These are phyloP conservation scores for Mimosa bimucronata DNA, from an alignment of 306 rosid genomes.

Conservation along the genomic window DNA sequence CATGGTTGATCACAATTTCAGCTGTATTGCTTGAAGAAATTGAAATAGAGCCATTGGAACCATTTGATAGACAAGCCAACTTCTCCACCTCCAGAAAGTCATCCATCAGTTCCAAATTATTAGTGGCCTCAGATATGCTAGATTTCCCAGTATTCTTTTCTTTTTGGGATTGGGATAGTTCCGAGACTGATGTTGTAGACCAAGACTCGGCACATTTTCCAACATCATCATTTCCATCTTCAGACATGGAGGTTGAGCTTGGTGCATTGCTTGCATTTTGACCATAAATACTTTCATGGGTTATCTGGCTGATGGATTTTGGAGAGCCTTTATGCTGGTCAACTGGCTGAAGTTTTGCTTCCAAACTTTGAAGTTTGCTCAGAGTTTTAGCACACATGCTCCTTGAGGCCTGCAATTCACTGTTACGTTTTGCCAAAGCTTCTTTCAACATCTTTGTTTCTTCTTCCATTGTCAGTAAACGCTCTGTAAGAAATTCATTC, in stretches of 20 bases:
- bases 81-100: slow-evolving; percentile 99
- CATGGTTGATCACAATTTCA: slow-evolving; percentile 50
- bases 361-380: slow-evolving; percentile 79
- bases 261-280: slow-evolving; percentile 81
- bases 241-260: slow-evolving; percentile 83
- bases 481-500: slow-evolving; percentile 91
- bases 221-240: slow-evolving; percentile 87
- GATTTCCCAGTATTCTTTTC: slow-evolving; percentile 62
- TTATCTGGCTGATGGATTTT: slow-evolving; percentile 63
- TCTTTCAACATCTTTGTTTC: slow-evolving; percentile 98
- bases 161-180: slow-evolving; percentile 61
- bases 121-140: slow-evolving; percentile 64
- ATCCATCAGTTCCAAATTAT: slow-evolving; percentile 89
- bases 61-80: slow-evolving; percentile 76
- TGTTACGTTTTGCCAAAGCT: slow-evolving; percentile 95
- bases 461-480: slow-evolving; percentile 82
- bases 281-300: slow-evolving; percentile 65
- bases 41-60: slow-evolving; percentile 56
- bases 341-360: slow-evolving; percentile 64
- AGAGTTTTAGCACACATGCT: slow-evolving; percentile 87
- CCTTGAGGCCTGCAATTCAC: slow-evolving; percentile 94
- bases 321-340: slow-evolving; percentile 81
- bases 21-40: slow-evolving; percentile 44
- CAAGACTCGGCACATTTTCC: slow-evolving; percentile 82
- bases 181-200: slow-evolving; percentile 65